phyloP scores from a whole-genome alignment of 208 protist species.

The Leishmania lainsoni region DNA sequence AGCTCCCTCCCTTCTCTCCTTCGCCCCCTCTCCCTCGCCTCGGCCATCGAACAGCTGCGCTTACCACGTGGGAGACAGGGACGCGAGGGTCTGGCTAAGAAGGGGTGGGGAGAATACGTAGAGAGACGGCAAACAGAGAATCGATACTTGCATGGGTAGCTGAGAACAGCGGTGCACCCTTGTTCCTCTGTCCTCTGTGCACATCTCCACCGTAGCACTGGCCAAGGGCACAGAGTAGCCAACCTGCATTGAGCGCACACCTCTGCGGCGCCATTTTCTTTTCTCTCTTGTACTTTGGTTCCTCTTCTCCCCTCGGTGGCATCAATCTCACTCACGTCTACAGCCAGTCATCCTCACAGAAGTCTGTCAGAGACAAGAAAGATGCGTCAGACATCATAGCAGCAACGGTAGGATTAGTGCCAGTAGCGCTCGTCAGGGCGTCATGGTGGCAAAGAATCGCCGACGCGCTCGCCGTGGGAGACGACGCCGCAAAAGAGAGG shows the following conservation, averaged over 20 bases:
- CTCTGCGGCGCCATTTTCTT: neutral
- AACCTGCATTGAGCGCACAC: neutral
- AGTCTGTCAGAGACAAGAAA: constrained; percentile 44
- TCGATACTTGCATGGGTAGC: neutral
- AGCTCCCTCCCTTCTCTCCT: neutral
- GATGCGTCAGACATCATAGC: constrained; percentile 1
- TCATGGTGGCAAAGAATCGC: neutral
- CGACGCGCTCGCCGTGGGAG: neutral
- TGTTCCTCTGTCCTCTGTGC: neutral
- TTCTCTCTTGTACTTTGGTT: neutral
- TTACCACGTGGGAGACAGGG: neutral
- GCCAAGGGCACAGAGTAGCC: neutral
- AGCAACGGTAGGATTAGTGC: neutral
- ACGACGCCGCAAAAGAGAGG: neutral
- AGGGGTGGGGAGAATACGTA: neutral
- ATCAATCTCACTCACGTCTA: constrained; percentile 3
- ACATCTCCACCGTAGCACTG: neutral
- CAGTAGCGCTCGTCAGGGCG: neutral
- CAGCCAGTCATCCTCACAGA: constrained; percentile 60
- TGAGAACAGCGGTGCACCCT: neutral
- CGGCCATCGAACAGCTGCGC: neutral
- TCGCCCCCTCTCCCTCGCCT: neutral
- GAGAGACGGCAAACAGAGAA: neutral
- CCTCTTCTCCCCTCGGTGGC: neutral
- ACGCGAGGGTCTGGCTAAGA: neutral